These are phyloP conservation scores for Trichosporon ovoides DNA, from an alignment of 1,284 basidiomycete genomes.

Conservation along the genomic window DNA sequence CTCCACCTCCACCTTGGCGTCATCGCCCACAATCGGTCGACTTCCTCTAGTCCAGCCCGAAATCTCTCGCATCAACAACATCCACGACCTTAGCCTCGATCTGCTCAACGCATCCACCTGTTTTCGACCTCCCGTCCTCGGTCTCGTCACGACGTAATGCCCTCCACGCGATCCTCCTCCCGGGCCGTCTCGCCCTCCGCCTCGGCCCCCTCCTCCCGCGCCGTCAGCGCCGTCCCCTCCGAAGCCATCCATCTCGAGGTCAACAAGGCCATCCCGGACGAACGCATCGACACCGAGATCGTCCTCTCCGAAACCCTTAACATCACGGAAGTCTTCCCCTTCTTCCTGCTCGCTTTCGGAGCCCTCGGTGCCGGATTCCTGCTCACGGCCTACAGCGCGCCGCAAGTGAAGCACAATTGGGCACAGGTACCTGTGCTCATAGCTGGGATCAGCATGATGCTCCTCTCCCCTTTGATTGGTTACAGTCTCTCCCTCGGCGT, in stretches of 20 bases:
- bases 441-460: background rate
- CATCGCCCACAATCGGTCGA: too few species aligned
- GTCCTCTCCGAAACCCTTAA: background rate
- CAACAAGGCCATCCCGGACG: background rate
- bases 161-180: too few species aligned
- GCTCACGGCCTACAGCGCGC: background rate
- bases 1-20: too few species aligned
- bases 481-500: background rate
- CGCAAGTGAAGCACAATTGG: background rate
- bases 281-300: background rate
- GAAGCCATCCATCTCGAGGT: too few species aligned
- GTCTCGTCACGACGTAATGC: too few species aligned
- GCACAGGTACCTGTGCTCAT: background rate
- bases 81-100: too few species aligned
- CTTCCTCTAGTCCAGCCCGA: too few species aligned
- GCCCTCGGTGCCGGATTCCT: conserved; percentile 1
- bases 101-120: too few species aligned
- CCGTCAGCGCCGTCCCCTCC: background rate
- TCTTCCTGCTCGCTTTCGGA: background rate
- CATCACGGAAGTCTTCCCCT: background rate
- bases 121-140: too few species aligned
- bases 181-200: too few species aligned
- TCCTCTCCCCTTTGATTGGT: background rate
- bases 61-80: too few species aligned
- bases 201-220: background rate